Conservation (phyloP, 148 eudicot species). For the Rhododendron griersonianum region DNA sequence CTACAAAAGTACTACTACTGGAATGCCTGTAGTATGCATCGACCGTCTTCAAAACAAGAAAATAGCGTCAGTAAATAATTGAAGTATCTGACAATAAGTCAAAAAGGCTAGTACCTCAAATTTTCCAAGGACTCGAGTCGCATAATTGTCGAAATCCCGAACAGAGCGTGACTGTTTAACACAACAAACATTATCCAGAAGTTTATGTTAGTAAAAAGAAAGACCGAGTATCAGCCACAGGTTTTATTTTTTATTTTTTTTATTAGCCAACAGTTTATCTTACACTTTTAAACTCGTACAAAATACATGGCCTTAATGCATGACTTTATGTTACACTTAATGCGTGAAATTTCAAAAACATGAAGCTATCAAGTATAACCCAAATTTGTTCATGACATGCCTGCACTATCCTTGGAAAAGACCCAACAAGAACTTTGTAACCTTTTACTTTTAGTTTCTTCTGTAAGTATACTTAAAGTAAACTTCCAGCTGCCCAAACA, state of each 20-base stretch:
- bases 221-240: neutral
- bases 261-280: neutral
- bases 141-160: constrained; percentile 78
- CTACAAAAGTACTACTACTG: constrained; percentile 61
- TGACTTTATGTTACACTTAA: neutral
- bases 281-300: neutral
- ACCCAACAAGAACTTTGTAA: neutral
- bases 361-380: neutral
- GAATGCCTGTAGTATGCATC: constrained; percentile 78
- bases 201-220: neutral
- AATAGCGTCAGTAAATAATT: constrained; percentile 16
- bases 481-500: constrained; percentile 1
- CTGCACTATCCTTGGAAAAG: neutral
- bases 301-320: neutral
- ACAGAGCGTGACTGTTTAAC: constrained; percentile 59
- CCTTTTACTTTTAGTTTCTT: neutral
- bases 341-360: neutral
- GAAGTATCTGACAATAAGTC: constrained; percentile 2
- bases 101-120: constrained; percentile 54
- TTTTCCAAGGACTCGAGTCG: constrained; percentile 68
- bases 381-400: neutral
- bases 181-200: constrained; percentile 8
- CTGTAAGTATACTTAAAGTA: neutral
- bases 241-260: neutral
- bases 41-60: constrained; percentile 54